Conservation (phyloP, 2,329 filamentous ascomycete species). For the Epichloe festucae region DNA sequence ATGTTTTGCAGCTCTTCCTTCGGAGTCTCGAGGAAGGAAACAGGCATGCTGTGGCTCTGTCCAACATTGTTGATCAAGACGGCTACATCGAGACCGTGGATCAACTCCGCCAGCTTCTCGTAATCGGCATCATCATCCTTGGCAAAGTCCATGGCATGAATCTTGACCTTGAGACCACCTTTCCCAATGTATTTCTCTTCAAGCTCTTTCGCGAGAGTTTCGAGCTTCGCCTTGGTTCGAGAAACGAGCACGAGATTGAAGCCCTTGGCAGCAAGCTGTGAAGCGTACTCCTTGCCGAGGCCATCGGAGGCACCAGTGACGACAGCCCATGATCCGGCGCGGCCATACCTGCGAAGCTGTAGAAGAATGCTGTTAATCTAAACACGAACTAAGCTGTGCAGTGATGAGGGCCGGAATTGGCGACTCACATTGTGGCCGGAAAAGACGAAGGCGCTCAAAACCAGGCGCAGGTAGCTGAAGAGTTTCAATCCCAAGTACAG, state of each 20-base stretch:
- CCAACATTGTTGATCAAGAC: conserved; percentile 97
- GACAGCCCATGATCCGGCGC: conserved; percentile 85
- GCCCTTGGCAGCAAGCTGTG: conserved; percentile 77
- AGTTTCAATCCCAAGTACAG: conserved; percentile 44
- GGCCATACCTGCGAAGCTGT: conserved; percentile 80
- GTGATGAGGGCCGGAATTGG: not conserved
- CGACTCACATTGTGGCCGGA: conserved; percentile 45
- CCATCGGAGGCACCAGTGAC: conserved; percentile 94
- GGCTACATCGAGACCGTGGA: conserved; percentile 65
- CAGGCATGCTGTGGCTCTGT: conserved; percentile 84
- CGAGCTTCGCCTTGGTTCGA: conserved; percentile 86
- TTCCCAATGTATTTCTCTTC: conserved; percentile 50
- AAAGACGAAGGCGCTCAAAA: conserved; percentile 57
- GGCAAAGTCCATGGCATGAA: conserved; percentile 83
- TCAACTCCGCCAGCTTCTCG: conserved; percentile 51
- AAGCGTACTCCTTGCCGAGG: conserved; percentile 89
- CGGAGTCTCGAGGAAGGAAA: conserved; percentile 70
- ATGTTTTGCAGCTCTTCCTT: conserved; percentile 76
- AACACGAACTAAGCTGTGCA: too few species aligned
- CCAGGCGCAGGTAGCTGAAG: conserved; percentile 44
- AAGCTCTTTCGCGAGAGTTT: conserved; percentile 63
- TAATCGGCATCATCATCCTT: conserved; percentile 71
- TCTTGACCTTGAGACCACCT: conserved; percentile 54
- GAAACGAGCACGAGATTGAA: conserved; percentile 95
- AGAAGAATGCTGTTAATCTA: not conserved